A percentile compares a stretch with the other conserved stretches of the same genome.
Conservation (phyloP, 192 early-diverging fungal species). For the Backusella tarrabulga region DNA sequence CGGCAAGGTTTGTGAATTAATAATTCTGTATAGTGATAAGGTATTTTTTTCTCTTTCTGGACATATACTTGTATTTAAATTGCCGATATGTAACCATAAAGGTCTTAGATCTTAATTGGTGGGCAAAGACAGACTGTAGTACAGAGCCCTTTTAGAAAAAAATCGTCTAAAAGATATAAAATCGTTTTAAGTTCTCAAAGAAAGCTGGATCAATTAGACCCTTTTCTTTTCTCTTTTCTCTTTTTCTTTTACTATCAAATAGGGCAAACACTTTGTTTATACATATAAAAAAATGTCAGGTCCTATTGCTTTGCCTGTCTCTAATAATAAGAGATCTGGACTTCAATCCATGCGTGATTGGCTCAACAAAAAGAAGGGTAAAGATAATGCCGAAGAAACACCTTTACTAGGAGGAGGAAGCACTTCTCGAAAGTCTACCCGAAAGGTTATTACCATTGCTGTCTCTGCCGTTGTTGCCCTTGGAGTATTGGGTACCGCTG, state of each 20-base stretch:
- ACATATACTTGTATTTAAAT: not conserved
- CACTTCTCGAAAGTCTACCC: not conserved
- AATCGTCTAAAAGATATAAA: not conserved
- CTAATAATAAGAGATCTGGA: not conserved
- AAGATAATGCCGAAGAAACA: not conserved
- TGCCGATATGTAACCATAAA: not conserved
- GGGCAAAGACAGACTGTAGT: not conserved
- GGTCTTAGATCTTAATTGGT: not conserved
- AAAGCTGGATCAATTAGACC: not conserved
- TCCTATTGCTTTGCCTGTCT: not conserved
- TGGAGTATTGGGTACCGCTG: not conserved
- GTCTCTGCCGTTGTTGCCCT: not conserved
- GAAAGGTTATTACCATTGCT: not conserved
- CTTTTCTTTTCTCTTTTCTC: not conserved
- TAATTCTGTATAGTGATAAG: not conserved
- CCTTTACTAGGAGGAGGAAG: not conserved
- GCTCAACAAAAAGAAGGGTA: not conserved
- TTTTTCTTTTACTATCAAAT: not conserved
- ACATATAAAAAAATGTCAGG: not conserved
- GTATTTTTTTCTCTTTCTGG: constrained; percentile 5
- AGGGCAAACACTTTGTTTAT: not conserved
- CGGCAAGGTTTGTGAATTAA: constrained; percentile 1
- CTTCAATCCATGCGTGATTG: not conserved
- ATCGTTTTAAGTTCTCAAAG: not conserved
- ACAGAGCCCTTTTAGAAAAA: not conserved